Percentiles rank a stretch among this genome's conserved stretches.
These are phyloP conservation scores for Cudoniella acicularis DNA, from an alignment of 495 filamentous ascomycete genomes.

Conservation along the genomic window DNA sequence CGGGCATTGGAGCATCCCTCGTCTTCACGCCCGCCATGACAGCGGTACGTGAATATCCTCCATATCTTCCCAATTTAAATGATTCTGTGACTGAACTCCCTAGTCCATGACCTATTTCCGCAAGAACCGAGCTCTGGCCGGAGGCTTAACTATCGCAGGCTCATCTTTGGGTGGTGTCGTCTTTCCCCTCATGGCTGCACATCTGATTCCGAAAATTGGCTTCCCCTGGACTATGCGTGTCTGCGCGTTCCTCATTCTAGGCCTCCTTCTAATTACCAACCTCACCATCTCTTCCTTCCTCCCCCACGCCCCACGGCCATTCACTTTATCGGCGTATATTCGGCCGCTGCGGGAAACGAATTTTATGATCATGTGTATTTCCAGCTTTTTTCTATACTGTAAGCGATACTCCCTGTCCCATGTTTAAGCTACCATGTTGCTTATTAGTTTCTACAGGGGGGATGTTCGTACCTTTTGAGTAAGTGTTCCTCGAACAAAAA, in stretches of 20 bases:
- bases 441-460: no score
- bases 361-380: no score
- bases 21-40: conserved; percentile 41
- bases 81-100: neutral
- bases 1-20: conserved; percentile 46
- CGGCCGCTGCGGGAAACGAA: no score
- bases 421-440: no score
- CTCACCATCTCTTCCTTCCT: neutral
- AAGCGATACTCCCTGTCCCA: no score
- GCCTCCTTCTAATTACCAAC: neutral
- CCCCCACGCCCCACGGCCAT: neutral
- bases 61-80: neutral
- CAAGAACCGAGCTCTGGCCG: neutral
- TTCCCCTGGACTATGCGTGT: conserved; percentile 69
- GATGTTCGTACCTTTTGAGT: no score
- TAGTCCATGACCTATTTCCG: neutral
- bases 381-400: no score
- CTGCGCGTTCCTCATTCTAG: conserved; percentile 62
- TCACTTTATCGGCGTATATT: no score
- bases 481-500: no score
- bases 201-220: conserved; percentile 56
- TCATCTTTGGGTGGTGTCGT: conserved; percentile 49
- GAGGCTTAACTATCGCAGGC: neutral
- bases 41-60: neutral
- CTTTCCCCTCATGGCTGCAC: conserved; percentile 63